Base-by-base conservation (phyloP, 225 moss, liverwort and hornwort genomes). In the Sphagnum tenellum region DNA sequence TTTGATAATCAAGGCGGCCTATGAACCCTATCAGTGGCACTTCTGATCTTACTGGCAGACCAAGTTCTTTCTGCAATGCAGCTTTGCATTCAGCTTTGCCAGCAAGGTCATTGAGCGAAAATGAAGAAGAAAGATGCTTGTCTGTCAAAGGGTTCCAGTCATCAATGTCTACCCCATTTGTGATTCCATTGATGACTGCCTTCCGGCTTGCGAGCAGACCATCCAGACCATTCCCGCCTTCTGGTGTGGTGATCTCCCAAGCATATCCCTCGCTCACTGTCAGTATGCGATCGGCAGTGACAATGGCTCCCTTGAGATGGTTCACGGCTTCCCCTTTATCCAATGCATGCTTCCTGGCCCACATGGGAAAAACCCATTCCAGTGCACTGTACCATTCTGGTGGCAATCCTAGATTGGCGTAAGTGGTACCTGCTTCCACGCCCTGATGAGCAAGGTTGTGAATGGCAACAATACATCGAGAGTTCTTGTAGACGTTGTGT, bases 291-390 rank as follows among this genome's bases (percentile, higher is more conserved):
- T 98, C 96, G 7, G 81, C 49, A 4, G 96, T 98, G 48, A 98
- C 96, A 50, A 98, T 79, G 4, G 96, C 96, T 51, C 92, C 92
- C 71, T 98, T 98, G 67, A 98, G 68, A 52, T 92, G 92, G 66
- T 98, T 98, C 2, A 98, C 96, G 0, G 96, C 96, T 65, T 98
- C 96, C 4, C 96, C 96, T 64, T 90, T 98, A 78, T 98, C 96
- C 49, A 98, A 74, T 0, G 96, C 96, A 66, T 98, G 96, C 66
- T 78, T 64, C 59, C 96, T 83, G 7, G 96, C 96, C 96, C 96
- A 98, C 52, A 88, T 86, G 3, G 96, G 96, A 46, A 98, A 98
- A 5, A 98, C 96, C 96, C 96, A 98, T 65, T 98, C 96, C 29
- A 92, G 79, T 12, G 96, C 90, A 52, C 92, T 89, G 50, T 98